Base-by-base conservation (phyloP, 2,329 filamentous ascomycete genomes). In the Helotiales sp. region DNA sequence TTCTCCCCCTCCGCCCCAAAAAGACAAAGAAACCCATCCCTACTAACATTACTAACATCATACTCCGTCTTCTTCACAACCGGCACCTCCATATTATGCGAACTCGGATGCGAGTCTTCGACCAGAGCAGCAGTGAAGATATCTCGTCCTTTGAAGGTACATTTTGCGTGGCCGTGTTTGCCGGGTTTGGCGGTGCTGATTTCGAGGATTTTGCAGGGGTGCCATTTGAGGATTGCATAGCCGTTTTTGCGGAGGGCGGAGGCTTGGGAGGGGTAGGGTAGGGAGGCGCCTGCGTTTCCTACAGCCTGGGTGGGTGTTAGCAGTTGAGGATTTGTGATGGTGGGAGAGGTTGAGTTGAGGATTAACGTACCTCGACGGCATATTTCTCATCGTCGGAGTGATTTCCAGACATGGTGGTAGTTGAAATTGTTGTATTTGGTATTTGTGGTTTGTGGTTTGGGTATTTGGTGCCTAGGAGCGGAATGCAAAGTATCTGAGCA, bases 131-230 rank as follows among this genome's bases (percentile, higher is more conserved):
- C 49, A 15, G 54, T 52, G 38, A 57, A 57, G 47, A 57, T 57
- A 30, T 52, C 49, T 3, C 15, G 25, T 12, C 46, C 54, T 27
- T 36, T 36, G 30, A 57, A 53, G 5, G 40, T 29, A 27, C 38
- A 53, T 27, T 57, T 57, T 2, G 49, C 55, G 33, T 57, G 55
- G 3, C 49, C 55, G 42, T 57, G 55, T 25, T 57, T 57, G 49
- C 49, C 55, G 19, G 55, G 49, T 25, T 57, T 57, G 19, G 49
- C 22, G 22, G 49, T 57, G 24, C 8, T 48, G 50, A 53, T 27
- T 27, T 57, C 49, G 40, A 53, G 40, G 42, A 57, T 57, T 10
- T 49, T 48, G 31, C 48, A 57, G 6, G 40, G 40, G 13, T 57
- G 27, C 6, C 17, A 30, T 42, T 55, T 55, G 3, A 50, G 31